These are phyloP conservation scores for Pleurotus cornucopiae DNA, from an alignment of 768 basidiomycete species.

Conservation along the genomic window DNA sequence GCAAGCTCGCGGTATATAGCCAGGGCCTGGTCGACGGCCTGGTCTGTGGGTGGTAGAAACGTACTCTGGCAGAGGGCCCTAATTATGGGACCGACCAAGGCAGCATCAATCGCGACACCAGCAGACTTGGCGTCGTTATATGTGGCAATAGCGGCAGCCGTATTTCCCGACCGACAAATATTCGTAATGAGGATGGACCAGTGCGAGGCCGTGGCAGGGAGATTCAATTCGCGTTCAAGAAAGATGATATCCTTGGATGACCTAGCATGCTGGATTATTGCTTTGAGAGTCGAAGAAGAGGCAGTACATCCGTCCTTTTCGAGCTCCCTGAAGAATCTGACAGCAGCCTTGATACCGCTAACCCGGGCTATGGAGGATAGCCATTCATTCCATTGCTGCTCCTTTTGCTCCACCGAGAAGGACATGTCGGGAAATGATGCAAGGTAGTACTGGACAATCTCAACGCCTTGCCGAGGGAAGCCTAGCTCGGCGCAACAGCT, in stretches of 20 bases:
- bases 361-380: slow-evolving; percentile 18
- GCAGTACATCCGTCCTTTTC: slow-evolving; percentile 25
- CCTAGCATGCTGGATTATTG: slow-evolving; percentile 39
- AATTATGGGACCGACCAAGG: slow-evolving; percentile 53
- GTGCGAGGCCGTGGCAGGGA: slow-evolving; percentile 36
- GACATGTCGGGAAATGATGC: slow-evolving; percentile 17
- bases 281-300: slow-evolving; percentile 27
- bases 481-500: slow-evolving; percentile 39
- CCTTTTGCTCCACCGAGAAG: slow-evolving; percentile 3
- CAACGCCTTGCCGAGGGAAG: slow-evolving; percentile 27
- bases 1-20: slow-evolving; percentile 46
- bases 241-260: slow-evolving; percentile 35
- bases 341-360: slow-evolving; percentile 26
- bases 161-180: slow-evolving; percentile 32
- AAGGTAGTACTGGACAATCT: slow-evolving; percentile 35
- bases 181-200: slow-evolving; percentile 59
- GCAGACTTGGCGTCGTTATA: slow-evolving; percentile 42
- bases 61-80: slow-evolving; percentile 39
- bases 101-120: slow-evolving; percentile 44
- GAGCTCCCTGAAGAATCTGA: slow-evolving; percentile 29
- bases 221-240: slow-evolving; percentile 34
- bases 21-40: slow-evolving; percentile 49
- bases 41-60: slow-evolving; percentile 30
- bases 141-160: slow-evolving; percentile 38
- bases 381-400: slow-evolving; percentile 11